Percentiles rank a stretch among this genome's conserved stretches.
Conservation (phyloP, 129 eudicot genomes). For the Saposhnikovia divaricata region DNA sequence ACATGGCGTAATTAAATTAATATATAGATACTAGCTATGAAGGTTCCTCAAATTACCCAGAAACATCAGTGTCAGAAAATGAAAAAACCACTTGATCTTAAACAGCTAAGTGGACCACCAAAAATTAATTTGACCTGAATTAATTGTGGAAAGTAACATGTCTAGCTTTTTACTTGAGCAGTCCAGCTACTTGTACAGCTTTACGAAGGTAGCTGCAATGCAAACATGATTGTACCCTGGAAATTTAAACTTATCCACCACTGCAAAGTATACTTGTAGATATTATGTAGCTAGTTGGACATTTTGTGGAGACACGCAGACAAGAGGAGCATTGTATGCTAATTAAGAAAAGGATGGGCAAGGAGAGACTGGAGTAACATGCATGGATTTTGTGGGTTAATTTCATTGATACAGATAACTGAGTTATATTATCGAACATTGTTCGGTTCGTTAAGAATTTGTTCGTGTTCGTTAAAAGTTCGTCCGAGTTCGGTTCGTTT, state of each 20-base stretch:
- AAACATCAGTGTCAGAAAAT: neutral
- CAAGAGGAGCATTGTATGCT: slow-evolving; percentile 5
- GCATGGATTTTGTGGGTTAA: neutral
- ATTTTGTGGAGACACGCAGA: slow-evolving; percentile 3
- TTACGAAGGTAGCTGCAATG: neutral
- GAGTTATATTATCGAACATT: no score
- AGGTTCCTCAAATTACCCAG: neutral
- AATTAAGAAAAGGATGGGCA: neutral
- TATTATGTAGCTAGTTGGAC: neutral
- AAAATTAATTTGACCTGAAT: neutral
- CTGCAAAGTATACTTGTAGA: neutral
- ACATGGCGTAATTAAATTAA: no score
- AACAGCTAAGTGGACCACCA: neutral
- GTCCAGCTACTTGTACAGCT: neutral
- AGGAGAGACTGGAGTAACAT: neutral
- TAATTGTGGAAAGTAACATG: neutral
- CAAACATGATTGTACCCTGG: neutral
- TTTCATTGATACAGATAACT: no score
- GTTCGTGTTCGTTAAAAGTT: no score
- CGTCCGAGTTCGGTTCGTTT: no score
- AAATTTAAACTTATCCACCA: neutral
- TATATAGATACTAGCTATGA: neutral
- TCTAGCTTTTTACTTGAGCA: neutral
- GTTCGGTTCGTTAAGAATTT: no score
- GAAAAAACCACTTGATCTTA: neutral